Conservation (phyloP, 495 filamentous ascomycete genomes). For the Penicillium longicatenatum region DNA sequence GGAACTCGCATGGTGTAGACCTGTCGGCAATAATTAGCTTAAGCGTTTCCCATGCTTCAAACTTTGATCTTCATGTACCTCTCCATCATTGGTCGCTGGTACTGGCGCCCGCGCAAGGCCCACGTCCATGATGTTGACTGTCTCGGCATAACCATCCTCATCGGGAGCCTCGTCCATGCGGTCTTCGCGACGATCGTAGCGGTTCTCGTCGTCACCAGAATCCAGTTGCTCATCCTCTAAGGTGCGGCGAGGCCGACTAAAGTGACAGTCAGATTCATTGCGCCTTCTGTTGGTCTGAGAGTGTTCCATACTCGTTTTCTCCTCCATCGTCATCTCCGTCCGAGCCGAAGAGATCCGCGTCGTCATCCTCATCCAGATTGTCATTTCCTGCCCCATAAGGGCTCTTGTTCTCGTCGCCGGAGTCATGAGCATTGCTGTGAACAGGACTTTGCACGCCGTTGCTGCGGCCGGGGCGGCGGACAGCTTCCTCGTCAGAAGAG, state of each 20-base stretch:
- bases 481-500: constrained; percentile 50
- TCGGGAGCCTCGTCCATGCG: constrained; percentile 49
- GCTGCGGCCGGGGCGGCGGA: constrained; percentile 43
- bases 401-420: constrained; percentile 22
- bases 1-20: constrained; percentile 79
- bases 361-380: constrained; percentile 51
- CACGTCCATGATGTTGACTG: constrained; percentile 58
- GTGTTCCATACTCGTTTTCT: constrained; percentile 40
- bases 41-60: background rate
- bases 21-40: constrained; percentile 38
- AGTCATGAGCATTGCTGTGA: constrained; percentile 30
- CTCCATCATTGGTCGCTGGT: constrained; percentile 71
- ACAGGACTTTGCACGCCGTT: constrained; percentile 32
- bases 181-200: constrained; percentile 51
- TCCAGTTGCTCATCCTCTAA: constrained; percentile 76
- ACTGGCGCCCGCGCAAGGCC: constrained; percentile 64
- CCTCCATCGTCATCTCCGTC: constrained; percentile 46
- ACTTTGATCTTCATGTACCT: constrained; percentile 34
- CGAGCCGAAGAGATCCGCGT: constrained; percentile 69
- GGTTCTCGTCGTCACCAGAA: constrained; percentile 73
- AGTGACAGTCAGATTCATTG: constrained; percentile 24
- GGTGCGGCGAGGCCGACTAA: constrained; percentile 53
- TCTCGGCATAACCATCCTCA: constrained; percentile 52
- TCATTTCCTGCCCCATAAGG: constrained; percentile 21
- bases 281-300: constrained; percentile 21